Percentiles rank a stretch among this genome's conserved stretches.
phyloP scores from a whole-genome alignment of 352 stramenopile genomes.

The Thalassiosira delicatula region DNA sequence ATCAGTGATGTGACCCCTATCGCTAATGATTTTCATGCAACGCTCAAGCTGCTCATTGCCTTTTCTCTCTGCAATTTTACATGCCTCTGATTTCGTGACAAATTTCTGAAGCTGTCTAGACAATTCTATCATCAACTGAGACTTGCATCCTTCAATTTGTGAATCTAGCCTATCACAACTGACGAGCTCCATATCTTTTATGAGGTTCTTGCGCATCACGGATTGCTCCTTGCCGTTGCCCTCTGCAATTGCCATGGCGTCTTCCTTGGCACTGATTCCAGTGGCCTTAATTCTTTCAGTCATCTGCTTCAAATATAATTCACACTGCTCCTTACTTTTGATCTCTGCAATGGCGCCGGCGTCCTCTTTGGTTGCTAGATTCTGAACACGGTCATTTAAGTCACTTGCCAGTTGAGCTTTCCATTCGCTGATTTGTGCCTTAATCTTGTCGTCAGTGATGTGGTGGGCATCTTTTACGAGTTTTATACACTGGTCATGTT shows the following conservation, averaged over 20 bases:
- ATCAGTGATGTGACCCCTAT: constrained; percentile 3
- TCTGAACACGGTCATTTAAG: not conserved
- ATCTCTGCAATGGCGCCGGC: not conserved
- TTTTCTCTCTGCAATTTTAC: too few relatives aligned
- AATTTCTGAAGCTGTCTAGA: too few relatives aligned
- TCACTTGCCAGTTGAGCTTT: not conserved
- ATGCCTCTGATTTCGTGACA: too few relatives aligned
- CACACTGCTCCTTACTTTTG: not conserved
- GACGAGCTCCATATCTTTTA: not conserved
- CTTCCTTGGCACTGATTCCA: not conserved
- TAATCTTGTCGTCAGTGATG: not conserved
- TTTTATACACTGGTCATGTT: not conserved
- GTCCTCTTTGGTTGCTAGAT: not conserved
- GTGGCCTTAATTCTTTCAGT: not conserved
- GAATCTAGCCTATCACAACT: not conserved
- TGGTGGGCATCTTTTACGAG: not conserved
- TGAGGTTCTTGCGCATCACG: not conserved
- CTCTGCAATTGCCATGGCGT: not conserved
- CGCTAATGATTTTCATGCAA: too few relatives aligned
- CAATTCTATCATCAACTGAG: too few relatives aligned
- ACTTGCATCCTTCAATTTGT: not conserved
- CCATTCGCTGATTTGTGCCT: not conserved
- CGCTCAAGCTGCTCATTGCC: too few relatives aligned
- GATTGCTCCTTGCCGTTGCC: not conserved
- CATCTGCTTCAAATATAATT: not conserved